These are phyloP conservation scores for Hemisphaericaspora xylanilytica DNA, from an alignment of 1,139 yeast species.

Conservation along the genomic window DNA sequence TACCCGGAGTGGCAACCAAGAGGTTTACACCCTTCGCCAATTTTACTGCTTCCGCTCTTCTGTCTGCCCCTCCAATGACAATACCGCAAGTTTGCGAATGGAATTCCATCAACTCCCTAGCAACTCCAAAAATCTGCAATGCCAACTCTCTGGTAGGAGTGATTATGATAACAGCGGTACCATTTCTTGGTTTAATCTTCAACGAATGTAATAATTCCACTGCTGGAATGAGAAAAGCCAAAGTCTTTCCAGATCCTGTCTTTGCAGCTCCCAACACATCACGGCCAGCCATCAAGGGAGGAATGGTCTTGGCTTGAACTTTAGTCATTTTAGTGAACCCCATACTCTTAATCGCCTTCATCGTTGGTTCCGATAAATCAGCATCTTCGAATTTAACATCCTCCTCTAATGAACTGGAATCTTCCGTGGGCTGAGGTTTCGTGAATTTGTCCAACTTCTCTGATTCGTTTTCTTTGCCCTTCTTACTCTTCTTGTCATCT, in stretches of 20 bases:
- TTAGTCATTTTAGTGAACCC: conserved; percentile 89
- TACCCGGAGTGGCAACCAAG: conserved; percentile 95
- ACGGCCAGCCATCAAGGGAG: conserved; percentile 90
- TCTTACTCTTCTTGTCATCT: conserved; percentile 22
- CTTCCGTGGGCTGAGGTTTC: conserved; percentile 19
- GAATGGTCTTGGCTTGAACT: conserved; percentile 92
- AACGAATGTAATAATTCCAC: conserved; percentile 86
- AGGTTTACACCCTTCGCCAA: conserved; percentile 89
- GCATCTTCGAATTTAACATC: conserved; percentile 47
- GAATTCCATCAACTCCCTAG: conserved; percentile 84
- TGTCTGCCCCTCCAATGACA: conserved; percentile 97
- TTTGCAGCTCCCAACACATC: conserved; percentile 98
- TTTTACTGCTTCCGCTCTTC: conserved; percentile 96
- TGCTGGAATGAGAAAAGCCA: conserved; percentile 94
- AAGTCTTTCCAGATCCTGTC: conserved; percentile 96
- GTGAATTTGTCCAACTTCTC: conserved; percentile 19
- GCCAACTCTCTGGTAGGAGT: conserved; percentile 92
- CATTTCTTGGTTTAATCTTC: conserved; percentile 59
- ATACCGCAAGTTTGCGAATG: conserved; percentile 95
- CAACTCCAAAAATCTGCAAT: conserved; percentile 94
- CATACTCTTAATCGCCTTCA: conserved; percentile 77
- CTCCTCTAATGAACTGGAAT: conserved; percentile 24
- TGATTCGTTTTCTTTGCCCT: conserved; percentile 13
- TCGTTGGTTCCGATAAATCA: conserved; percentile 74
- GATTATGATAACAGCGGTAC: conserved; percentile 81